Evolutionary conservation across 1,139 yeast genomes (phyloP).

Genomic region (Yamadazyma triangularis): DNA sequence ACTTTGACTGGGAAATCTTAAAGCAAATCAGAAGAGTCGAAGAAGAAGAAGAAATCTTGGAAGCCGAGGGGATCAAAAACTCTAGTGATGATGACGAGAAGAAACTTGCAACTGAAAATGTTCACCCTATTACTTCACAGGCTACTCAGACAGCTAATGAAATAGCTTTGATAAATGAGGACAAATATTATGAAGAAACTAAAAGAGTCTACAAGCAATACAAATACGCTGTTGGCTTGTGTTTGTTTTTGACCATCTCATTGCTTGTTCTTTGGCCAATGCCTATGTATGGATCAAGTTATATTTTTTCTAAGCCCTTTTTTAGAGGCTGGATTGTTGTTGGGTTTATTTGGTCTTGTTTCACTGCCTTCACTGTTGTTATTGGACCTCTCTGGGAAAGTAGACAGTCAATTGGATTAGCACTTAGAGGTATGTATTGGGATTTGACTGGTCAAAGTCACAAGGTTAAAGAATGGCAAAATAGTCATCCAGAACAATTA

Average conservation of each 20-base stretch:
- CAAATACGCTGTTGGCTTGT: conserved; percentile 50
- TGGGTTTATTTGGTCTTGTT: conserved; percentile 67
- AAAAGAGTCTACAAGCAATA: conserved; percentile 42
- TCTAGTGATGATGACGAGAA: conserved; percentile 24
- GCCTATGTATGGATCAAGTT: conserved; percentile 80
- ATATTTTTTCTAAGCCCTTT: conserved; percentile 64
- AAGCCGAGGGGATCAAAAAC: conserved; percentile 25
- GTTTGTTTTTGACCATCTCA: conserved; percentile 53
- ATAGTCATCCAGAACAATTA: conserved; percentile 59
- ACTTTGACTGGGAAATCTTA: conserved; percentile 68
- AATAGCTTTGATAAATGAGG: conserved; percentile 32
- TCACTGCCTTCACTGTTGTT: conserved; percentile 52
- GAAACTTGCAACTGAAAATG: conserved; percentile 31
- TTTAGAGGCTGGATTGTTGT: conserved; percentile 84
- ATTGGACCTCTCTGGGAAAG: conserved; percentile 68
- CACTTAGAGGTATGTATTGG: conserved; percentile 79
- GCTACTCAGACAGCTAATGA: conserved; percentile 41
- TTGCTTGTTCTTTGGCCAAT: conserved; percentile 76
- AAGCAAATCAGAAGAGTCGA: conserved; percentile 57
- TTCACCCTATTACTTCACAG: too few species aligned
- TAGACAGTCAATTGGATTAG: conserved; percentile 54
- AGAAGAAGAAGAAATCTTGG: conserved; percentile 57
- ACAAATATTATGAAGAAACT: conserved; percentile 38
- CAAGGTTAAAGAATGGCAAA: conserved; percentile 73
- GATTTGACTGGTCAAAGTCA: conserved; percentile 70